Evolutionary conservation across 345 rosid species (phyloP).

Genomic region (Heritiera littoralis): DNA sequence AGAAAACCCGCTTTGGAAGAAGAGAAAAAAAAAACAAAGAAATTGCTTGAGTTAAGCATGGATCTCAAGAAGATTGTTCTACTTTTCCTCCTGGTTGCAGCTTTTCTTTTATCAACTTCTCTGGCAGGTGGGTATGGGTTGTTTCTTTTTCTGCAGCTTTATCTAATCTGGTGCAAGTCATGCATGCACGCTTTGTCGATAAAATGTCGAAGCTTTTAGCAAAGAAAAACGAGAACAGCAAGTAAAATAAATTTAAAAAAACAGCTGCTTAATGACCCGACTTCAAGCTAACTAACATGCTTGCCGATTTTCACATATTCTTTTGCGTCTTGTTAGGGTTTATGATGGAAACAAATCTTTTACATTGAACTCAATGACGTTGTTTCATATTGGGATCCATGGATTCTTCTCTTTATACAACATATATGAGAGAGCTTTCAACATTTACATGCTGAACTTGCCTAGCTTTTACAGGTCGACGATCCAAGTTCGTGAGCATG

Average conservation of each 20-base stretch:
- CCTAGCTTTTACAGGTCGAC: constrained; percentile 42
- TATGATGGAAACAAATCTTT: no score
- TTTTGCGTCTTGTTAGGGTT: not conserved
- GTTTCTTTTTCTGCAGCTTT: constrained; percentile 5
- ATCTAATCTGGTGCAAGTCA: not conserved
- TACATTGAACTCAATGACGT: not conserved
- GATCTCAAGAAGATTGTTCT: constrained; percentile 16
- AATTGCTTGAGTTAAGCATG: constrained; percentile 6
- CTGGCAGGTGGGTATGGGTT: constrained; percentile 19
- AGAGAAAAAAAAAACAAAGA: no score
- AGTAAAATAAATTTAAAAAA: no score
- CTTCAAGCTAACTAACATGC: not conserved
- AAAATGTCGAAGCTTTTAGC: not conserved
- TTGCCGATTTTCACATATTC: not conserved
- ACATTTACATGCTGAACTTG: not conserved
- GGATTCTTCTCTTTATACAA: not conserved
- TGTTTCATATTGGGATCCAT: not conserved
- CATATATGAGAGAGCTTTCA: not conserved
- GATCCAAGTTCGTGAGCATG: constrained; percentile 32
- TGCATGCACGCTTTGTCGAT: constrained; percentile 26
- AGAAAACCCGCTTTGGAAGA: not conserved
- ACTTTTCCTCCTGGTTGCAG: constrained; percentile 20
- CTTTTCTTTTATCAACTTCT: constrained; percentile 24
- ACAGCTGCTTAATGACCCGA: no score
- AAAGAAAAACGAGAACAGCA: not conserved